Evolutionary conservation across 129 eudicot genomes (phyloP).

Genomic region (Dittrichia graveolens): DNA sequence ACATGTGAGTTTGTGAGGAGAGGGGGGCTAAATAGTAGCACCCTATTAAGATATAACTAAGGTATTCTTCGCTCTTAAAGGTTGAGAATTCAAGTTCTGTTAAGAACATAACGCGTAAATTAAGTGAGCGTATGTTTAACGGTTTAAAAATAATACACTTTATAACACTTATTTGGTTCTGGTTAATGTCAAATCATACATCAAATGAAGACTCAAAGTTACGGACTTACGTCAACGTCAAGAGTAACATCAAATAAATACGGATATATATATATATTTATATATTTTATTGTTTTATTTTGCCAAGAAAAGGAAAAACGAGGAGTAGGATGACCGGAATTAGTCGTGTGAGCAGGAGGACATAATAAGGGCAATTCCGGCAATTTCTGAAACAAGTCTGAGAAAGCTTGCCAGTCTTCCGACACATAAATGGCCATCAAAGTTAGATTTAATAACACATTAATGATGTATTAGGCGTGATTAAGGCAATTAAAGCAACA

Average conservation of each 20-base stretch:
- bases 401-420: conserved; percentile 32
- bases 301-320: not conserved
- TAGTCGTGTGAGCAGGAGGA: not conserved
- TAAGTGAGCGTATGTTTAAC: too few species aligned
- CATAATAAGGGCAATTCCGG: conserved; percentile 46
- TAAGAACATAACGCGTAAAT: too few species aligned
- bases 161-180: not conserved
- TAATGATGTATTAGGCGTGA: conserved; percentile 67
- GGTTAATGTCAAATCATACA: not conserved
- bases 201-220: too few species aligned
- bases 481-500: conserved; percentile 36
- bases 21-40: too few species aligned
- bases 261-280: too few species aligned
- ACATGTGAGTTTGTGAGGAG: too few species aligned
- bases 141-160: too few species aligned
- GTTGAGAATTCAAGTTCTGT: too few species aligned
- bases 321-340: not conserved
- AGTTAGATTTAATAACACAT: conserved; percentile 36
- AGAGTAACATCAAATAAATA: too few species aligned
- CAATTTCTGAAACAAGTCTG: conserved; percentile 45
- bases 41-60: too few species aligned
- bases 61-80: too few species aligned
- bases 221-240: too few species aligned
- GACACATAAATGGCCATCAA: conserved; percentile 36
- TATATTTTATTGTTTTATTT: not conserved